These are phyloP conservation scores for Ashbya aceris DNA, from an alignment of 1,139 yeast species.

Conservation along the genomic window DNA sequence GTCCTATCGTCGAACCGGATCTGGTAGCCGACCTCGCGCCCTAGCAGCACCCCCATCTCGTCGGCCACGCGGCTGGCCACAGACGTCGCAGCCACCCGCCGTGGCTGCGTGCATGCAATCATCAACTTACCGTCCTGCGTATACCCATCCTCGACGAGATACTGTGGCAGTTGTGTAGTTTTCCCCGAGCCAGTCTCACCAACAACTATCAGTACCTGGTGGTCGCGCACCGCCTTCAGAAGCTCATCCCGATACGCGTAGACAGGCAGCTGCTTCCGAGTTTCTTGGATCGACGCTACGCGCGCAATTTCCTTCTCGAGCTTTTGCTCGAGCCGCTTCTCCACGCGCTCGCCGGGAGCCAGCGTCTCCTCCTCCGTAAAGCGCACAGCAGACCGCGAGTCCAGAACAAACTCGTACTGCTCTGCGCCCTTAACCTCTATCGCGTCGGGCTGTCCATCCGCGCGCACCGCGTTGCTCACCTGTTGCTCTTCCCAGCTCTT, in stretches of 20 bases:
- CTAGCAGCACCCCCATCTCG: slow-evolving; percentile 50
- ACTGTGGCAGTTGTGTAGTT: slow-evolving; percentile 90
- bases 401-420: slow-evolving; percentile 76
- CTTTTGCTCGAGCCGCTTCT: slow-evolving; percentile 26
- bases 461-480: slow-evolving; percentile 23
- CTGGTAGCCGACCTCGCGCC: slow-evolving; percentile 60
- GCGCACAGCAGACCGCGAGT: slow-evolving; percentile 62
- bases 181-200: slow-evolving; percentile 99
- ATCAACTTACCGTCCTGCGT: slow-evolving; percentile 40
- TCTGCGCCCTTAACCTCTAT: slow-evolving; percentile 40
- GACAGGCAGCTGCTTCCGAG: slow-evolving; percentile 45
- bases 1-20: slow-evolving; percentile 57
- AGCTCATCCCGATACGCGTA: slow-evolving; percentile 51
- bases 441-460: slow-evolving; percentile 32
- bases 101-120: slow-evolving; percentile 67
- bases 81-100: slow-evolving; percentile 65
- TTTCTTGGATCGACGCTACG: slow-evolving; percentile 34
- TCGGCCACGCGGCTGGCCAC: slow-evolving; percentile 63
- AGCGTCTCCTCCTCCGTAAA: slow-evolving; percentile 44
- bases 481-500: slow-evolving; percentile 26
- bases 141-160: slow-evolving; percentile 73
- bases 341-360: slow-evolving; percentile 28
- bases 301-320: slow-evolving; percentile 37
- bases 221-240: slow-evolving; percentile 45
- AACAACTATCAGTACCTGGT: slow-evolving; percentile 77